Conservation (phyloP, 306 rosid species). For the Prunus mume region DNA sequence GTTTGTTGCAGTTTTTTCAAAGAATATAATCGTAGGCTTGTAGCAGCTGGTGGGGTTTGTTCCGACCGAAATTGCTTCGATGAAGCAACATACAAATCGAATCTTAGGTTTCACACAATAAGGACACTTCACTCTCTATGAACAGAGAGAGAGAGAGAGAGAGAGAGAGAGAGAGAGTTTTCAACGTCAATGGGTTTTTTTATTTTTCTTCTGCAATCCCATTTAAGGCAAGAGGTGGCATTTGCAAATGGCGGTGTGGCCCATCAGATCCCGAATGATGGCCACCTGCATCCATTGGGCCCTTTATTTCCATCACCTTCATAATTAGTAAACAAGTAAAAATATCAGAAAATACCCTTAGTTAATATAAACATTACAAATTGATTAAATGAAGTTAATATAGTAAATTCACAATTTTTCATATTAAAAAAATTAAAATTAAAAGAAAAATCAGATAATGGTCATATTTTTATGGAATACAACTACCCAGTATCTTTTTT, state of each 20-base stretch:
- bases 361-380: too few relatives aligned
- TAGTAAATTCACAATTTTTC: too few relatives aligned
- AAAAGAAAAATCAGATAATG: too few relatives aligned
- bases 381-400: too few relatives aligned
- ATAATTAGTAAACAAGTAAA: too few relatives aligned
- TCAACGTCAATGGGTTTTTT: constrained; percentile 21
- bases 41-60: constrained; percentile 12
- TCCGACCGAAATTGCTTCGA: constrained; percentile 23
- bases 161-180: background rate
- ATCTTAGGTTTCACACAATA: constrained; percentile 6
- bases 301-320: constrained; percentile 24
- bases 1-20: background rate
- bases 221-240: constrained; percentile 18
- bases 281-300: constrained; percentile 15
- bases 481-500: too few relatives aligned
- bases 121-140: background rate
- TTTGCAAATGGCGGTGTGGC: constrained; percentile 14
- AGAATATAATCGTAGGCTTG: too few relatives aligned
- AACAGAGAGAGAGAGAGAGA: background rate
- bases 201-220: constrained; percentile 8
- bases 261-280: constrained; percentile 29
- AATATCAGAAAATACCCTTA: too few relatives aligned
- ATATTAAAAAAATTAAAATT: too few relatives aligned
- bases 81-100: constrained; percentile 9
- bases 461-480: too few relatives aligned